phyloP scores from a whole-genome alignment of 768 basidiomycete genomes.

The Rhizopogon vinicolor region DNA sequence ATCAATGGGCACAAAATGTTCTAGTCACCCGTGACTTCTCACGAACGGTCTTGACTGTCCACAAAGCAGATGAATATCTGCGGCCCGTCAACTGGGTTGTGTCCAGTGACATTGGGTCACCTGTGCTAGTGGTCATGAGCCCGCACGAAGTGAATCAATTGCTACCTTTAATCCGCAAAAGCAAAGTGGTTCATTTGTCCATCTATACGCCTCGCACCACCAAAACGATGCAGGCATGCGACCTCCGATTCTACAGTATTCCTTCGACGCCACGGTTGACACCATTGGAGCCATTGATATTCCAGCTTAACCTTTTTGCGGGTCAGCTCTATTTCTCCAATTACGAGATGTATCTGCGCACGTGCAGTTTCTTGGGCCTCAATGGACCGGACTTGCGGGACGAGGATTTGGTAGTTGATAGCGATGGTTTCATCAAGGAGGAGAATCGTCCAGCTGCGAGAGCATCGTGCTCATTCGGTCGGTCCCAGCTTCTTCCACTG shows the following conservation, averaged over 20 bases:
- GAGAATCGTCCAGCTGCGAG: neutral
- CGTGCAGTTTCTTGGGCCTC: constrained; percentile 15
- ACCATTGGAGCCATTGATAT: neutral
- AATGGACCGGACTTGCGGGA: constrained; percentile 15
- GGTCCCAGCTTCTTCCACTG: constrained; percentile 17
- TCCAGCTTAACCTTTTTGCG: constrained; percentile 16
- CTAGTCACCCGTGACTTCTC: constrained; percentile 14
- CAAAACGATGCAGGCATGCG: constrained; percentile 26
- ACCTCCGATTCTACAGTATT: constrained; percentile 30
- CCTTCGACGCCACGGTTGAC: constrained; percentile 1
- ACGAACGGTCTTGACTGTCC: constrained; percentile 1
- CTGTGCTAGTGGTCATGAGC: neutral
- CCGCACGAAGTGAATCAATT: constrained; percentile 29
- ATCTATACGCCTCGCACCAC: constrained; percentile 33
- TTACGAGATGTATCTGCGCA: constrained; percentile 8
- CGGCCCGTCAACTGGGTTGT: constrained; percentile 11
- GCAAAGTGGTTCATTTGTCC: constrained; percentile 29
- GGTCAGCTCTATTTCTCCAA: constrained; percentile 18
- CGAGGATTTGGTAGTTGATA: neutral
- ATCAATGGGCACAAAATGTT: constrained; percentile 14
- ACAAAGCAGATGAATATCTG: constrained; percentile 1
- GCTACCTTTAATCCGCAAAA: constrained; percentile 29
- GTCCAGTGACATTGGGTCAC: neutral
- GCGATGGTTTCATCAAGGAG: constrained; percentile 6
- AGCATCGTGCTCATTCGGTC: neutral